Evolutionary conservation across 176 grass and related monocot genomes (phyloP).

Genomic region (Triticum urartu): DNA sequence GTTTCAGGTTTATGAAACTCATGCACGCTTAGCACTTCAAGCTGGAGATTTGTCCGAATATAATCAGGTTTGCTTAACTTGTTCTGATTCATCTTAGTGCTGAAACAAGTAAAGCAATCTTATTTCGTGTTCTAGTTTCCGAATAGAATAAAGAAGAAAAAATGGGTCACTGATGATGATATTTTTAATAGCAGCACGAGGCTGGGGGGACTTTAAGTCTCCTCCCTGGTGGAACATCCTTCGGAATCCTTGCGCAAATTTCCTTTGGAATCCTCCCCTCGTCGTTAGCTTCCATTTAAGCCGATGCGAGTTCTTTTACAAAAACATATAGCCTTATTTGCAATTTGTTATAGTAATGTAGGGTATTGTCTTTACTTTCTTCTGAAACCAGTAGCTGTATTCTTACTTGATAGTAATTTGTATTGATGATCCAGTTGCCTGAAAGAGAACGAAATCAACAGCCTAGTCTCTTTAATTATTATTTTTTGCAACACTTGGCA

Average conservation of each 20-base stretch:
- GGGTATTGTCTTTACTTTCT: slow-evolving; percentile 4
- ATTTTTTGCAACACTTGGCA: slow-evolving; percentile 46
- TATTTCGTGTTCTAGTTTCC: neutral
- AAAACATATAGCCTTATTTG: neutral
- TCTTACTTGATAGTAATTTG: neutral
- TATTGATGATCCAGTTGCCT: neutral
- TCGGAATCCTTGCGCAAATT: neutral
- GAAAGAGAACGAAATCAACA: slow-evolving; percentile 9
- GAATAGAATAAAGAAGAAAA: neutral
- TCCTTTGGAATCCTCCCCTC: neutral
- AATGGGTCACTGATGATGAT: neutral
- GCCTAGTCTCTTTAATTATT: slow-evolving; percentile 13
- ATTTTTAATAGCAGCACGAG: neutral
- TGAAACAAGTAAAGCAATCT: neutral
- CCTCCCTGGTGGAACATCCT: neutral
- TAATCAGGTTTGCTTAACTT: slow-evolving; percentile 69
- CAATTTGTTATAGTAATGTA: neutral
- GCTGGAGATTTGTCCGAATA: slow-evolving; percentile 76
- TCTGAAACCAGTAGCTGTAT: neutral
- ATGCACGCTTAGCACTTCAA: slow-evolving; percentile 83
- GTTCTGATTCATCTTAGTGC: slow-evolving; percentile 14
- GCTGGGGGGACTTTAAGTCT: neutral
- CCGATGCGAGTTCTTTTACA: neutral
- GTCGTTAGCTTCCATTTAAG: neutral
- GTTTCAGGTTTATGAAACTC: slow-evolving; percentile 93